Conservation (phyloP, 495 filamentous ascomycete species). For the Bombardia bombarda region DNA sequence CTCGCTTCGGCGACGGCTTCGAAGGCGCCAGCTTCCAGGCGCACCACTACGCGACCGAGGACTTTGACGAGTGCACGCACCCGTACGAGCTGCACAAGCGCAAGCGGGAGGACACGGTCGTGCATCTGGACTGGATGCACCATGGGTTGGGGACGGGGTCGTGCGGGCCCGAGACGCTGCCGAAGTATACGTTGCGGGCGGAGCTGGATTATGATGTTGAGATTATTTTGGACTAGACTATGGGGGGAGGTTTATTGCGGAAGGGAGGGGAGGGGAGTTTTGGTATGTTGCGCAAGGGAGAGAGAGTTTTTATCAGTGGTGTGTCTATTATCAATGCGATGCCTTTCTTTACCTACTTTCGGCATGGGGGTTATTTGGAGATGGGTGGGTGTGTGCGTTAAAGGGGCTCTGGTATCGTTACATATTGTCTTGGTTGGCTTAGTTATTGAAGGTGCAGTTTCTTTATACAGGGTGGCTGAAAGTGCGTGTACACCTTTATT, state of each 20-base stretch:
- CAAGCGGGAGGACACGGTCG: slow-evolving; percentile 40
- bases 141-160: slow-evolving; percentile 47
- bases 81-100: slow-evolving; percentile 47
- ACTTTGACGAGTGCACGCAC: slow-evolving; percentile 50
- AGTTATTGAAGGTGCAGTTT: no score
- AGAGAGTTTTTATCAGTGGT: no score
- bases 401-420: no score
- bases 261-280: background rate
- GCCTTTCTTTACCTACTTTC: no score
- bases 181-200: slow-evolving; percentile 38
- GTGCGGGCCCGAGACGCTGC: slow-evolving; percentile 44
- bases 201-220: slow-evolving; percentile 39
- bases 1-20: slow-evolving; percentile 30
- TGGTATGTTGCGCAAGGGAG: background rate
- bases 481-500: no score
- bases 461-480: no score
- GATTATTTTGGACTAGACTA: slow-evolving; percentile 31
- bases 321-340: no score
- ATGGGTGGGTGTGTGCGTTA: no score
- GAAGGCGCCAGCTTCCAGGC: slow-evolving; percentile 46
- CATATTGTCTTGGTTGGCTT: no score
- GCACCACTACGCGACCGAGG: slow-evolving; percentile 39
- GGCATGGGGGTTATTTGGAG: no score
- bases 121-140: slow-evolving; percentile 55
- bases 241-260: no score